Evolutionary conservation across 176 grass and related monocot species (phyloP).

Genomic region (Oryza longistaminata): DNA sequence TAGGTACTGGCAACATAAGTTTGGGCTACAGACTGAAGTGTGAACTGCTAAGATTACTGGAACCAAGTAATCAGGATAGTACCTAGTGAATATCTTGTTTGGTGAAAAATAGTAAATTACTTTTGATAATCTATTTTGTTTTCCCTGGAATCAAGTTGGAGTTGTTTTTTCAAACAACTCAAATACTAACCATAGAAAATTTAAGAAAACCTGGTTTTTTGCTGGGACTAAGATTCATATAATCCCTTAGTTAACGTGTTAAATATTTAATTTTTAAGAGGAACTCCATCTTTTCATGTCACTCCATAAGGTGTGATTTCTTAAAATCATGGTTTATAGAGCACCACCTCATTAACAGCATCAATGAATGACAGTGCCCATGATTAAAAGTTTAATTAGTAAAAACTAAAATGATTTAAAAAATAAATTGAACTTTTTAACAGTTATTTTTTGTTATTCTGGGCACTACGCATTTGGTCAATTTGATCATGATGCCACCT

Average conservation of each 20-base stretch:
- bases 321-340: not conserved
- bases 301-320: not conserved
- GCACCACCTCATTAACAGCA: not conserved
- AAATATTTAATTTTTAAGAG: not conserved
- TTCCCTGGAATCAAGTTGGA: not conserved
- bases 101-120: not conserved
- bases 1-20: not conserved
- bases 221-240: not conserved
- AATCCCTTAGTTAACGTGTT: not conserved
- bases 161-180: not conserved
- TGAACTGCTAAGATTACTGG: not conserved
- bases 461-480: not conserved
- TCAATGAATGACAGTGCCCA: not conserved
- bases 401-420: conserved; percentile 2
- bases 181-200: not conserved
- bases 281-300: not conserved
- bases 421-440: not conserved
- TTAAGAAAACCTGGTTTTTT: not conserved
- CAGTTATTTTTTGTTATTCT: not conserved
- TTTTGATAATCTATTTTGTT: not conserved
- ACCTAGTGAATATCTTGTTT: conserved; percentile 2
- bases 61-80: not conserved
- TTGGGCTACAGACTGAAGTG: not conserved
- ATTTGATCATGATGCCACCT: not conserved
- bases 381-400: not conserved